These are phyloP conservation scores for Pseudocohnilembus persalinus DNA, from an alignment of 169 alveolate species.

Conservation along the genomic window DNA sequence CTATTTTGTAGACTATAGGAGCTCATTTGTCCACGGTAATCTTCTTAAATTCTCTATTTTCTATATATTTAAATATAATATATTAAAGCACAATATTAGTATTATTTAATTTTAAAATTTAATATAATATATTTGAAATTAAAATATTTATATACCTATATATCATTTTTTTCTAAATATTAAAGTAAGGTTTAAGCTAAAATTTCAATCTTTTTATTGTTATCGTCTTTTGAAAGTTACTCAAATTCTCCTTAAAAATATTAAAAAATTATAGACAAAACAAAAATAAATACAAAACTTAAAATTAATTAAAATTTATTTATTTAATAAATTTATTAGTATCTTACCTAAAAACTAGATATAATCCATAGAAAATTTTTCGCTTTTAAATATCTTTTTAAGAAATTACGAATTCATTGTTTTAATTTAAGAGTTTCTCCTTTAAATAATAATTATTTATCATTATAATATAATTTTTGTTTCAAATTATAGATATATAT, in stretches of 20 bases:
- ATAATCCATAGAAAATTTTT: conserved; percentile 2
- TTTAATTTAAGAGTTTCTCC: conserved; percentile 14
- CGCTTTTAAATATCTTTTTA: conserved; percentile 18
- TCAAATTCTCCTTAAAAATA: neutral
- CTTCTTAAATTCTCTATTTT: neutral
- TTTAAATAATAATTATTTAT: too few species aligned
- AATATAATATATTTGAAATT: too few species aligned
- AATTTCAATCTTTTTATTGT: neutral
- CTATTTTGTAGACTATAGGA: neutral
- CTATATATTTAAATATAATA: neutral
- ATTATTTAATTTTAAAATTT: too few species aligned
- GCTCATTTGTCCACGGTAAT: neutral
- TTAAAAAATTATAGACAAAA: too few species aligned
- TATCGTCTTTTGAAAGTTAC: neutral
- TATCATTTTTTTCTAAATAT: too few species aligned
- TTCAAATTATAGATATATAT: too few species aligned
- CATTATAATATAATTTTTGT: too few species aligned
- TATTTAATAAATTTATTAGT: too few species aligned
- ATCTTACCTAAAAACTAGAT: conserved; percentile 12
- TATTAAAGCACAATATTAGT: too few species aligned
- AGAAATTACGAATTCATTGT: conserved; percentile 18
- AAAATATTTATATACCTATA: neutral
- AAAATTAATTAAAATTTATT: too few species aligned
- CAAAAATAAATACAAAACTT: too few species aligned
- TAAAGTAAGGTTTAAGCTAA: neutral